Evolutionary conservation across 2,329 filamentous ascomycete genomes (phyloP).

Genomic region (Exophiala aquamarina): DNA sequence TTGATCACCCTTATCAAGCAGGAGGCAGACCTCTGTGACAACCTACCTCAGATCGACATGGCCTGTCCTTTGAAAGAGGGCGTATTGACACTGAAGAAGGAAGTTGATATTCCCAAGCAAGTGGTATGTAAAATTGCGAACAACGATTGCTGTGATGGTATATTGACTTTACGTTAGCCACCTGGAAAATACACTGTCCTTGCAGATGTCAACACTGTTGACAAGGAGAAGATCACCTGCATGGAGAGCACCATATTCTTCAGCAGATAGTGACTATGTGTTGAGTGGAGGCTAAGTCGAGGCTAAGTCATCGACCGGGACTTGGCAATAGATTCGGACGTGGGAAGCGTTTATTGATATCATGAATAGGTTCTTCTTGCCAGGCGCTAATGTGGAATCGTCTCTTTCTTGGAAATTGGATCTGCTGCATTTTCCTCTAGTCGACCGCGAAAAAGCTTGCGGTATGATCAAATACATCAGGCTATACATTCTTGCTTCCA

Average conservation of each 20-base stretch:
- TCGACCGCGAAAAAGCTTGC: too few relatives aligned
- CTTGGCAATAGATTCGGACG: too few relatives aligned
- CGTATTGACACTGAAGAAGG: slow-evolving; percentile 70
- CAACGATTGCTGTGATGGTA: not conserved
- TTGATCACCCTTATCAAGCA: slow-evolving; percentile 85
- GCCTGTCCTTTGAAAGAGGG: slow-evolving; percentile 86
- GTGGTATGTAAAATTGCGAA: slow-evolving; percentile 38
- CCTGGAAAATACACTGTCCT: slow-evolving; percentile 87
- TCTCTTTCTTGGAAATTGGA: too few relatives aligned
- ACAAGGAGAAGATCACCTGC: slow-evolving; percentile 79
- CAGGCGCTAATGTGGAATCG: too few relatives aligned
- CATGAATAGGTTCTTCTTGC: too few relatives aligned
- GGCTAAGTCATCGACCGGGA: too few relatives aligned
- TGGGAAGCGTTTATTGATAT: too few relatives aligned
- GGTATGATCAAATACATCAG: too few relatives aligned
- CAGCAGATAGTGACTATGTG: not conserved
- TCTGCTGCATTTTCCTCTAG: too few relatives aligned
- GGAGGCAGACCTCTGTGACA: slow-evolving; percentile 81
- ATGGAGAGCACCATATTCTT: slow-evolving; percentile 60
- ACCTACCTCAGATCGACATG: slow-evolving; percentile 67
- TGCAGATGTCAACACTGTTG: slow-evolving; percentile 77
- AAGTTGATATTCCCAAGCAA: slow-evolving; percentile 81
- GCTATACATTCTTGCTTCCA: too few relatives aligned
- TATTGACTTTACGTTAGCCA: slow-evolving; percentile 9
- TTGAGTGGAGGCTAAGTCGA: not conserved